Conservation (phyloP, 352 stramenopile species). For the Phytophthora idaei region DNA sequence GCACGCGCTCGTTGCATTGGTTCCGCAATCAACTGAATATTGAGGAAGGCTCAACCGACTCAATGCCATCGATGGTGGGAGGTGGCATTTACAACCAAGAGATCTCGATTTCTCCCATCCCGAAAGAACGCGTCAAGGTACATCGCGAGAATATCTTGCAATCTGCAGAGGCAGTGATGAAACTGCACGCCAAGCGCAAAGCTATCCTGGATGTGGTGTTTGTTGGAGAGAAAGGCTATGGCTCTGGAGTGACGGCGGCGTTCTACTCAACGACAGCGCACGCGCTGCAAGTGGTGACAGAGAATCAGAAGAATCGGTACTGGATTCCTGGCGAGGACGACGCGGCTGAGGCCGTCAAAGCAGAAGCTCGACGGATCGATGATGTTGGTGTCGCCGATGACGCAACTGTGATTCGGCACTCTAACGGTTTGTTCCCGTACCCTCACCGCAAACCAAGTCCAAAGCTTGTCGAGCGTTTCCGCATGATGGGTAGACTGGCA, state of each 20-base stretch:
- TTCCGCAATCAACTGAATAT: constrained; percentile 74
- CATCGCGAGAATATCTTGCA: constrained; percentile 75
- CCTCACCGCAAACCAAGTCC: constrained; percentile 40
- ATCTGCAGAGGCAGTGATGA: constrained; percentile 82
- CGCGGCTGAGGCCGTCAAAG: constrained; percentile 24
- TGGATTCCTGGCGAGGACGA: constrained; percentile 70
- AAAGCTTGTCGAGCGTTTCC: constrained; percentile 72
- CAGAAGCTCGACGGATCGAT: constrained; percentile 5
- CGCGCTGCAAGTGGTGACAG: constrained; percentile 59
- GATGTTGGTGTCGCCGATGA: constrained; percentile 8
- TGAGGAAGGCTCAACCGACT: constrained; percentile 41
- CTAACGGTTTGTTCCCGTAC: constrained; percentile 81
- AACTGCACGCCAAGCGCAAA: constrained; percentile 86
- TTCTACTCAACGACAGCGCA: constrained; percentile 85
- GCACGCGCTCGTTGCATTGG: constrained; percentile 81
- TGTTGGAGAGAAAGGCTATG: constrained; percentile 85
- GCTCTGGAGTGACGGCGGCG: constrained; percentile 80
- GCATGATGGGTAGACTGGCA: constrained; percentile 80
- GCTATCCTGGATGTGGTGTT: constrained; percentile 87
- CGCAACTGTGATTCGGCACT: constrained; percentile 66
- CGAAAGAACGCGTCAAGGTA: constrained; percentile 88
- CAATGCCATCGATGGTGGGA: constrained; percentile 28
- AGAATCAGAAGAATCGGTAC: constrained; percentile 52
- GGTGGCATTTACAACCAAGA: constrained; percentile 75
- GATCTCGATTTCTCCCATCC: constrained; percentile 82